Evolutionary conservation across 2,329 filamentous ascomycete species (phyloP).

Genomic region (Stagonosporopsis tanaceti): DNA sequence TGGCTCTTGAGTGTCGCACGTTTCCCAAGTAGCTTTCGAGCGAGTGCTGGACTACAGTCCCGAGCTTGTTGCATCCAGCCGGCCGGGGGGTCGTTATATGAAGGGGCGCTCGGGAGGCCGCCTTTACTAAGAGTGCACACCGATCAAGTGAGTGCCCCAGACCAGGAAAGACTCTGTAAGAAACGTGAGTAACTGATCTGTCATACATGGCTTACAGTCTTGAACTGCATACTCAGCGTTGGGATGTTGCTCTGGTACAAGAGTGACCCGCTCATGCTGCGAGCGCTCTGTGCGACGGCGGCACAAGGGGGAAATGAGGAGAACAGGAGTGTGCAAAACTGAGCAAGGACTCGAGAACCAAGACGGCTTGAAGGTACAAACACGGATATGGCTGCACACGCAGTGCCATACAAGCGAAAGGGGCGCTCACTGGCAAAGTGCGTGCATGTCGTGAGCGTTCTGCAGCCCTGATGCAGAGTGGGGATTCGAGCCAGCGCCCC

Average conservation of each 20-base stretch:
- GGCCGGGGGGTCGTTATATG: background rate
- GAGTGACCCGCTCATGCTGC: conserved; percentile 12
- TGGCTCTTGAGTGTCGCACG: background rate
- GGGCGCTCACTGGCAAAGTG: background rate
- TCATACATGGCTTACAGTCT: background rate
- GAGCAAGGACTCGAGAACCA: background rate
- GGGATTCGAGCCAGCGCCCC: background rate
- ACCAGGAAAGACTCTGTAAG: background rate
- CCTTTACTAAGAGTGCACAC: background rate
- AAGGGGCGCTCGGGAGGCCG: background rate
- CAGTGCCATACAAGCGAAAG: background rate
- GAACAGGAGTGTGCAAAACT: background rate
- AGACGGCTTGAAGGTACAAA: background rate
- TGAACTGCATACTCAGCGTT: background rate
- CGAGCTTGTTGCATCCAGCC: background rate
- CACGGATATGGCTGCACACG: background rate
- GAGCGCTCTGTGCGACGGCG: conserved; percentile 5
- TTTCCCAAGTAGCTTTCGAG: background rate
- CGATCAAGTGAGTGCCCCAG: background rate
- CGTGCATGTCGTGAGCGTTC: background rate
- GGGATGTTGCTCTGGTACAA: background rate
- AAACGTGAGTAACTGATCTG: background rate
- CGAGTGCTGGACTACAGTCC: background rate
- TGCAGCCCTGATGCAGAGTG: background rate
- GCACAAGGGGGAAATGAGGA: conserved; percentile 2